Evolutionary conservation across 2,329 filamentous ascomycete species (phyloP).

Genomic region (Helminthosporium solani): DNA sequence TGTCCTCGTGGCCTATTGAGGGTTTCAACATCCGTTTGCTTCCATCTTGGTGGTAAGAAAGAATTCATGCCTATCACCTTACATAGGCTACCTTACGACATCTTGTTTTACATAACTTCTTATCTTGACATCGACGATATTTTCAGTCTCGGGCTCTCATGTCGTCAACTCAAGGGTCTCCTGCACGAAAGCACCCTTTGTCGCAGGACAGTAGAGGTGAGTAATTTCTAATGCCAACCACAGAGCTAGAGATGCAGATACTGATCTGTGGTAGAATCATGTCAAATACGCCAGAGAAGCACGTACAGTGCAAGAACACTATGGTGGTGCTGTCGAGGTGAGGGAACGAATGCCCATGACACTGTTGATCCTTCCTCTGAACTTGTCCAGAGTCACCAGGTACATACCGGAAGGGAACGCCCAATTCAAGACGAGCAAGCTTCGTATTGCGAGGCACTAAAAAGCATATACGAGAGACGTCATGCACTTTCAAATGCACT

Average conservation of each 20-base stretch:
- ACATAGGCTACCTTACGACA: conserved; percentile 61
- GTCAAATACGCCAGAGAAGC: conserved; percentile 50
- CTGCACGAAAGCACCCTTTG: conserved; percentile 59
- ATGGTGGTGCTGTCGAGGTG: not conserved
- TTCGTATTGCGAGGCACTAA: conserved; percentile 56
- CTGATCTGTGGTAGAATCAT: conserved; percentile 38
- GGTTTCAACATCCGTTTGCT: not conserved
- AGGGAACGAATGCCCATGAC: not conserved
- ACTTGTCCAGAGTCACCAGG: conserved; percentile 41
- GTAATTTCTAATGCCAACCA: conserved; percentile 7
- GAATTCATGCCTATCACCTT: conserved; percentile 36
- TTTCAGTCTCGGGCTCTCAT: conserved; percentile 57
- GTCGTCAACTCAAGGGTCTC: conserved; percentile 53
- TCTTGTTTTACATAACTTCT: conserved; percentile 60
- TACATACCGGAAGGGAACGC: conserved; percentile 48
- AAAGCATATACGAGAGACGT: conserved; percentile 62
- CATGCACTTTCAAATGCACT: conserved; percentile 60
- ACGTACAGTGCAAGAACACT: conserved; percentile 35
- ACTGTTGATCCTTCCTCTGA: not conserved
- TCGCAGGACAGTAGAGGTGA: conserved; percentile 60
- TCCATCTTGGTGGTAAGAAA: not conserved
- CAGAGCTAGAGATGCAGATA: not conserved
- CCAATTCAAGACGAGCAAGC: conserved; percentile 39
- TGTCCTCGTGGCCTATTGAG: not conserved
- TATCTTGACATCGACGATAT: conserved; percentile 60